Conservation (phyloP, 129 eudicot species). For the Flaveria ramosissima region DNA sequence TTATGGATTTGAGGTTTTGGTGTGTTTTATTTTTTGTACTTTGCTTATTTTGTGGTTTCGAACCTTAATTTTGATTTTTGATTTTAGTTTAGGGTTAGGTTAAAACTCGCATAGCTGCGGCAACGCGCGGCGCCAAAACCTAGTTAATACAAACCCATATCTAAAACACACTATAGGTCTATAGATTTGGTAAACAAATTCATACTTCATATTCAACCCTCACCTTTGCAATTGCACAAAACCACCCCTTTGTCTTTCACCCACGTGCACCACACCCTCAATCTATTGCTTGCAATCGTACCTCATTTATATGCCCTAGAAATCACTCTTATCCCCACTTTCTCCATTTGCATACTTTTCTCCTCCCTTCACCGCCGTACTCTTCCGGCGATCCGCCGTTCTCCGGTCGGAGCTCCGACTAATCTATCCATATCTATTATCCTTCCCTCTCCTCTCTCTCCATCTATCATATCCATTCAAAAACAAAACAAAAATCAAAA, state of each 20-base stretch:
- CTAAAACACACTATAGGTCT: too few relatives aligned
- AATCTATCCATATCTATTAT: constrained; percentile 9
- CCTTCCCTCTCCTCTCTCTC: constrained; percentile 2
- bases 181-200: too few relatives aligned
- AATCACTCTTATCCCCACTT: neutral
- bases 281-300: neutral
- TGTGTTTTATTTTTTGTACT: too few relatives aligned
- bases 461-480: neutral
- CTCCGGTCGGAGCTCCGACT: constrained; percentile 13
- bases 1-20: too few relatives aligned
- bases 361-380: constrained; percentile 4
- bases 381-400: constrained; percentile 1
- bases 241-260: neutral
- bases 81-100: too few relatives aligned
- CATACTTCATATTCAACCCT: neutral
- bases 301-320: neutral
- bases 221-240: neutral
- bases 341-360: neutral
- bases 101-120: too few relatives aligned
- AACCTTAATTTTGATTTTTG: too few relatives aligned
- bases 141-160: too few relatives aligned
- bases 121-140: too few relatives aligned
- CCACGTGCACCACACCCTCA: neutral
- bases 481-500: neutral
- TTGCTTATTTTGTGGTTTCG: too few relatives aligned